These are phyloP conservation scores for Rutstroemia sp. DNA, from an alignment of 2,329 filamentous ascomycete genomes.

Conservation along the genomic window DNA sequence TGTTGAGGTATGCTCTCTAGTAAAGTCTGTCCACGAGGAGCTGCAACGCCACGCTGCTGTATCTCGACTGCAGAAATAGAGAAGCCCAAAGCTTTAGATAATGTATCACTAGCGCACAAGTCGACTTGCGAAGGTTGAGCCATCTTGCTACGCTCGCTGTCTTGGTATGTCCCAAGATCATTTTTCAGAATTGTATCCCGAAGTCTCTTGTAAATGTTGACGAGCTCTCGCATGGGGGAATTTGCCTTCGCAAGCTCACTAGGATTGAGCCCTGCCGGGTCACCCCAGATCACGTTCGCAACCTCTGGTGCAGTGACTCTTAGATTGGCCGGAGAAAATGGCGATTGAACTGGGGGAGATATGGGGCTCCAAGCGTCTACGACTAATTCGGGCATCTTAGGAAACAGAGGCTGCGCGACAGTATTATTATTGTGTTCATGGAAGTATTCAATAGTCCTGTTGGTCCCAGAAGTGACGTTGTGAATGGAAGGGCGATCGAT, in stretches of 20 bases:
- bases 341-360: conserved; percentile 18
- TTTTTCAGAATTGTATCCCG: conserved; percentile 52
- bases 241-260: conserved; percentile 34
- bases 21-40: conserved; percentile 64
- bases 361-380: conserved; percentile 24
- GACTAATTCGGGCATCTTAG: conserved; percentile 24
- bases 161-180: conserved; percentile 34
- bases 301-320: conserved; percentile 24
- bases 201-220: conserved; percentile 52
- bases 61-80: conserved; percentile 89
- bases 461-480: conserved; percentile 6
- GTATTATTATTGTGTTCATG: conserved; percentile 22
- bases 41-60: conserved; percentile 77
- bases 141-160: conserved; percentile 17
- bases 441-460: conserved; percentile 19
- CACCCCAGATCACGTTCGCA: conserved; percentile 19
- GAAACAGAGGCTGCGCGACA: conserved; percentile 17
- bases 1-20: conserved; percentile 81
- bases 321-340: conserved; percentile 10
- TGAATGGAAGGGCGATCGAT: conserved; percentile 11
- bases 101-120: conserved; percentile 47
- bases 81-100: conserved; percentile 65
- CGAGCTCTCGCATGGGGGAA: conserved; percentile 44
- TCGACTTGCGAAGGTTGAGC: conserved; percentile 28
- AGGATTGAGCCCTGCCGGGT: conserved; percentile 32